These are phyloP conservation scores for Scheffersomyces stambukii DNA, from an alignment of 1,139 yeast species.

Conservation along the genomic window DNA sequence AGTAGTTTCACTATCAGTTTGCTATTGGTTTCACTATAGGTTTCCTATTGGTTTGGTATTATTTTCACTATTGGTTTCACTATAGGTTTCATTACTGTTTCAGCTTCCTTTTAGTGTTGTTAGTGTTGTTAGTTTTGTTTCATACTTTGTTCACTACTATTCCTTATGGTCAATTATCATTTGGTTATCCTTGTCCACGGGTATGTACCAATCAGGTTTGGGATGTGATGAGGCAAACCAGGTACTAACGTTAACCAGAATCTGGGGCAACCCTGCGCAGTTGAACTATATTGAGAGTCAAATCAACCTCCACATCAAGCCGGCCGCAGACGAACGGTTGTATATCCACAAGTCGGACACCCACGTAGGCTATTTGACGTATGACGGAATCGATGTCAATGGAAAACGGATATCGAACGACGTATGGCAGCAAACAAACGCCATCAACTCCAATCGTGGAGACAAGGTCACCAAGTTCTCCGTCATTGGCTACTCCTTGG, in stretches of 20 bases:
- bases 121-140: too few relatives aligned
- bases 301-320: slow-evolving; percentile 19
- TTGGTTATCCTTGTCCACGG: slow-evolving; percentile 76
- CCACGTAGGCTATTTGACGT: slow-evolving; percentile 66
- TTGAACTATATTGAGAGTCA: slow-evolving; percentile 53
- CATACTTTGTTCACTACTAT: too few relatives aligned
- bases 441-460: slow-evolving; percentile 11
- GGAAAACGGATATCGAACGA: slow-evolving; percentile 75
- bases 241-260: slow-evolving; percentile 23
- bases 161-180: slow-evolving; percentile 33
- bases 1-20: too few relatives aligned
- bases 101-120: too few relatives aligned
- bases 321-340: slow-evolving; percentile 24
- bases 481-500: slow-evolving; percentile 76
- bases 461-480: slow-evolving; percentile 52
- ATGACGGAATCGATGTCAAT: slow-evolving; percentile 84
- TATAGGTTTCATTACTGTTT: too few relatives aligned
- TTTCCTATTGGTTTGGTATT: too few relatives aligned
- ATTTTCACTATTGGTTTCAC: too few relatives aligned
- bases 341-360: slow-evolving; percentile 56
- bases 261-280: slow-evolving; percentile 77
- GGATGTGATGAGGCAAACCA: slow-evolving; percentile 1
- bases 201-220: slow-evolving; percentile 23
- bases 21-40: too few relatives aligned
- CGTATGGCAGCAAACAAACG: slow-evolving; percentile 44